Evolutionary conservation across 2,329 filamentous ascomycete genomes (phyloP), one percentile per base, ranked within the genome.

Genomic region (Tolypocladium tropicale): DNA sequence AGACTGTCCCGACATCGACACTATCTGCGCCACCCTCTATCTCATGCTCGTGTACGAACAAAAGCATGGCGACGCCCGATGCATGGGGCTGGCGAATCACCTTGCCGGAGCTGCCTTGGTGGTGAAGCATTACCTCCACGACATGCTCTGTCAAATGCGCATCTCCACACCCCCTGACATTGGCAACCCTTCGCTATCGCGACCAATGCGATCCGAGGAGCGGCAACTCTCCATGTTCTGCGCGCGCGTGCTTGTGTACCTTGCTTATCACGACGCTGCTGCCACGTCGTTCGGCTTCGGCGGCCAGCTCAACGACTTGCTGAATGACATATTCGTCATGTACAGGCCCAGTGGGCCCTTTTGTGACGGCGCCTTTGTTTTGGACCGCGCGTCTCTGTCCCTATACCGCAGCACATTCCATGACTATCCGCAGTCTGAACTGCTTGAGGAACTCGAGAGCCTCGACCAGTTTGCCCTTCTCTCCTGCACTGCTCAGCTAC

Each of bases 41-140:
- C 57, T 73, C 11, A 71, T 73, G 68, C 63, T 72, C 1, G 48
- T 69, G 2, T 73, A 72, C 37, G 70, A 72, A 59, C 70, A 72
- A 55, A 70, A 70, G 36, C 70, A 67, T 37, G 70, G 70, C n/a
- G 70, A 73, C 18, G 62, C 63, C 9, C 21, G n/a, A n/a, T 41
- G 37, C n/a, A 18, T 41, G n/a, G 37, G 37, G 37, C 37, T 41
- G 37, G 16, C 37, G n/a, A 41, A 41, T n/a, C 37, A 41, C 12
- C 37, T 41, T 41, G 37, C 37, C 9, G n/a, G 37, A 23, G 37
- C 37, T 12, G 37, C 37, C 7, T 21, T 41, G 37, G 37, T 41
- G 10, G 37, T 41, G n/a, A 21, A 41, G 37, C 37, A 41, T 23
- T 9, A 4, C 6, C 37, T 41, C 10, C 23, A 41, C 37, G 37